Conservation (phyloP, 129 eudicot genomes). For the Glebionis coronaria region DNA sequence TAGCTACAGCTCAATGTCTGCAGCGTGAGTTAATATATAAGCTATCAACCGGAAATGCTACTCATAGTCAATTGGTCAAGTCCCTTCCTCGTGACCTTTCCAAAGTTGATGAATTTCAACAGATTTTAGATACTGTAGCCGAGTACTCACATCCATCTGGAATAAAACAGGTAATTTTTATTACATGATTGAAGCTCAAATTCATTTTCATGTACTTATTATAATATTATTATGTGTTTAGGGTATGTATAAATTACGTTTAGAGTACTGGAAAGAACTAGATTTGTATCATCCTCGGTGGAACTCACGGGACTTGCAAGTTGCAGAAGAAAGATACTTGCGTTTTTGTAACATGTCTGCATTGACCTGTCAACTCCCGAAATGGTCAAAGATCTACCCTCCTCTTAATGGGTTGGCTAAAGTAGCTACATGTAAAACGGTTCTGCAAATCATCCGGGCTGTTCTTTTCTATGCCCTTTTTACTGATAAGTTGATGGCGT, state of each 20-base stretch:
- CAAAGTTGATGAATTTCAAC: constrained; percentile 70
- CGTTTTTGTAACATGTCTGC: constrained; percentile 86
- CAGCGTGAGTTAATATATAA: constrained; percentile 81
- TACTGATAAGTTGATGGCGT: constrained; percentile 50
- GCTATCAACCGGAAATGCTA: constrained; percentile 76
- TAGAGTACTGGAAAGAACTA: constrained; percentile 78
- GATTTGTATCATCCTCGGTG: constrained; percentile 97
- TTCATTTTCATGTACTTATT: not conserved
- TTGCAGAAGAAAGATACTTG: constrained; percentile 90
- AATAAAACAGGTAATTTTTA: constrained; percentile 71
- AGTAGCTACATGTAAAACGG: constrained; percentile 78
- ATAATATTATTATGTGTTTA: constrained; percentile 27
- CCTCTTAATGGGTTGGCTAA: constrained; percentile 75
- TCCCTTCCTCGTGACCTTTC: constrained; percentile 89
- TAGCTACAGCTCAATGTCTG: constrained; percentile 68
- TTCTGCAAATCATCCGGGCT: constrained; percentile 74
- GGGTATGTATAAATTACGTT: constrained; percentile 90
- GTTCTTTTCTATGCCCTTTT: constrained; percentile 70
- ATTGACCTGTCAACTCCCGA: constrained; percentile 76
- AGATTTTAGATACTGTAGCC: constrained; percentile 72
- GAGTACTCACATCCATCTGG: constrained; percentile 87
- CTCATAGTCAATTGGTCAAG: constrained; percentile 86
- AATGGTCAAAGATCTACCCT: constrained; percentile 72
- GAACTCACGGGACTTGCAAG: constrained; percentile 86
- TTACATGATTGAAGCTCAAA: not conserved